phyloP scores from a whole-genome alignment of 2,329 filamentous ascomycete species.

The Pseudogymnoascus sp. region DNA sequence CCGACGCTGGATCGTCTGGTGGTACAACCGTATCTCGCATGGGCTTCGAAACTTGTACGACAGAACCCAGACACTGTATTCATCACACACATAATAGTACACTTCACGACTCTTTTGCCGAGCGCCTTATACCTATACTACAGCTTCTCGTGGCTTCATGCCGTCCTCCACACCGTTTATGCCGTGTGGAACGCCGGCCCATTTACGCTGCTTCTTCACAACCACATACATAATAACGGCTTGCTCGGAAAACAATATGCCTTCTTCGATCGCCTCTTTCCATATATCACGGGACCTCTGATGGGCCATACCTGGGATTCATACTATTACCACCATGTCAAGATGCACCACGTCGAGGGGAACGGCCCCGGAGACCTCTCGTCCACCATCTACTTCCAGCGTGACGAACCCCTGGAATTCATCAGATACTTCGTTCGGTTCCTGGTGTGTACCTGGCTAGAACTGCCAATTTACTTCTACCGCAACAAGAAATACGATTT shows the following conservation, averaged over 20 bases:
- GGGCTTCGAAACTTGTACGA: constrained; percentile 51
- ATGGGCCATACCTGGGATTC: constrained; percentile 82
- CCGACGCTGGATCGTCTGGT: constrained; percentile 39
- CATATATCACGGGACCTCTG: constrained; percentile 65
- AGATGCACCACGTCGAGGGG: constrained; percentile 76
- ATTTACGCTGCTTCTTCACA: constrained; percentile 77
- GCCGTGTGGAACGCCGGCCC: constrained; percentile 61
- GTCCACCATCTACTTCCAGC: constrained; percentile 68
- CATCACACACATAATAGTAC: constrained; percentile 66
- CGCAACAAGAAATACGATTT: constrained; percentile 49
- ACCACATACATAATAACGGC: constrained; percentile 73
- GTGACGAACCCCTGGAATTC: constrained; percentile 60
- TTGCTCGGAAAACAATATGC: constrained; percentile 49
- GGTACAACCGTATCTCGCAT: constrained; percentile 50
- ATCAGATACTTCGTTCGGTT: constrained; percentile 67
- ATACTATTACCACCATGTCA: constrained; percentile 80
- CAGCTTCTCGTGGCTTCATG: constrained; percentile 61
- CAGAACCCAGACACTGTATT: constrained; percentile 68
- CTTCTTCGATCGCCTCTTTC: constrained; percentile 57
- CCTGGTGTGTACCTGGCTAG: constrained; percentile 64
- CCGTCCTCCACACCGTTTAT: constrained; percentile 55
- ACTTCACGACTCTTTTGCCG: constrained; percentile 60
- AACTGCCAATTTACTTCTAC: constrained; percentile 66
- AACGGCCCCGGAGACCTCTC: constrained; percentile 72
- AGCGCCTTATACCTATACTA: constrained; percentile 59